These are phyloP conservation scores for Glutinoglossum americanum DNA, from an alignment of 495 filamentous ascomycete species.

Conservation along the genomic window DNA sequence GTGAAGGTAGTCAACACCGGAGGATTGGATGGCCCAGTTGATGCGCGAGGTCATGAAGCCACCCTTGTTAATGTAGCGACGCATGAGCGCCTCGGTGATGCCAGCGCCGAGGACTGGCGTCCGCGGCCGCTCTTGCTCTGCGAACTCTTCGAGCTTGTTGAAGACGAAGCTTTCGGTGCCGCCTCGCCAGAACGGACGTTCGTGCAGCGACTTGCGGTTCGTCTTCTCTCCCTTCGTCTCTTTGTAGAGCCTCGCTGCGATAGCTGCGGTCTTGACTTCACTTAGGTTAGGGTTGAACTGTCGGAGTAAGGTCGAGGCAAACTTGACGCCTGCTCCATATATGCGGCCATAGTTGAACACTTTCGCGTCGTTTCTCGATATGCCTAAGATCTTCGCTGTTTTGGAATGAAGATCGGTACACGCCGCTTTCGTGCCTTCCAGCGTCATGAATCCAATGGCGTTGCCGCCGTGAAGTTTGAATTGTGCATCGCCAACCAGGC, in stretches of 20 bases:
- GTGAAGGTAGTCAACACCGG: constrained; percentile 92
- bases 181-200: constrained; percentile 77
- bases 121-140: constrained; percentile 73
- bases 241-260: constrained; percentile 61
- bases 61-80: constrained; percentile 66
- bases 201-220: constrained; percentile 41
- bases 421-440: constrained; percentile 83
- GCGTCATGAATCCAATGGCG: constrained; percentile 95
- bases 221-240: constrained; percentile 75
- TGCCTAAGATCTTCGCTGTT: constrained; percentile 77
- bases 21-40: constrained; percentile 98
- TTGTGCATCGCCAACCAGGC: constrained; percentile 79
- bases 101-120: constrained; percentile 91
- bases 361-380: constrained; percentile 86
- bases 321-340: constrained; percentile 87
- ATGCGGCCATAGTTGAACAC: constrained; percentile 98
- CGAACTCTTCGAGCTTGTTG: constrained; percentile 93
- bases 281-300: constrained; percentile 78
- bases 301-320: constrained; percentile 68
- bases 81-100: constrained; percentile 87
- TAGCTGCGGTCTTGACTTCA: constrained; percentile 51
- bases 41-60: constrained; percentile 90
- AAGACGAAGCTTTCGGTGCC: constrained; percentile 96
- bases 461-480: constrained; percentile 90
- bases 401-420: constrained; percentile 91